These are phyloP conservation scores for Pholiota adiposa DNA, from an alignment of 1,284 basidiomycete species.

Conservation along the genomic window DNA sequence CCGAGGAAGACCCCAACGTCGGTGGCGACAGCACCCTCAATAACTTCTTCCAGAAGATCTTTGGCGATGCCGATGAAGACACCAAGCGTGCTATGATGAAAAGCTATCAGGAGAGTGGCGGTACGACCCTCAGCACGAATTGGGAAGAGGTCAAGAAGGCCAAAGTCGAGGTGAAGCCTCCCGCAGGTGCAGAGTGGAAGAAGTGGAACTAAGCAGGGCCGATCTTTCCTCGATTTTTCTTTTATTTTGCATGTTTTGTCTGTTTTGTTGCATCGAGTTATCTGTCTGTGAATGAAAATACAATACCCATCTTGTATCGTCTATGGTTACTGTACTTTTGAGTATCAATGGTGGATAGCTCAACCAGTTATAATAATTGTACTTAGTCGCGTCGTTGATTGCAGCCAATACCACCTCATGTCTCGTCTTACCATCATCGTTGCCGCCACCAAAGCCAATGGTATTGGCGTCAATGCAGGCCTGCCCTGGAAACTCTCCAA, in stretches of 20 bases:
- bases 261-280: conserved; percentile 14
- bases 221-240: not conserved
- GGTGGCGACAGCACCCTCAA: conserved; percentile 82
- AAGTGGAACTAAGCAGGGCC: conserved; percentile 56
- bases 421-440: conserved; percentile 87
- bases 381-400: not conserved
- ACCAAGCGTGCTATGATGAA: conserved; percentile 95
- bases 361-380: conserved; percentile 6
- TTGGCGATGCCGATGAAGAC: conserved; percentile 85
- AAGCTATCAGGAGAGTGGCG: conserved; percentile 90
- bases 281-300: not conserved
- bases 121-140: conserved; percentile 92
- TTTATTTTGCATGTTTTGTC: conserved; percentile 6
- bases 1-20: conserved; percentile 80
- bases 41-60: conserved; percentile 84
- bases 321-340: too few species aligned
- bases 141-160: conserved; percentile 86
- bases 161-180: conserved; percentile 76
- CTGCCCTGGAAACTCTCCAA: conserved; percentile 91
- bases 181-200: conserved; percentile 81
- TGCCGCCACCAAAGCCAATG: conserved; percentile 86
- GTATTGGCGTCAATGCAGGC: conserved; percentile 79
- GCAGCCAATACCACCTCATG: conserved; percentile 32
- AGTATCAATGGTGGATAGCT: not conserved
- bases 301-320: too few species aligned